Conservation (phyloP, 495 filamentous ascomycete genomes). For the Neurospora terricola region DNA sequence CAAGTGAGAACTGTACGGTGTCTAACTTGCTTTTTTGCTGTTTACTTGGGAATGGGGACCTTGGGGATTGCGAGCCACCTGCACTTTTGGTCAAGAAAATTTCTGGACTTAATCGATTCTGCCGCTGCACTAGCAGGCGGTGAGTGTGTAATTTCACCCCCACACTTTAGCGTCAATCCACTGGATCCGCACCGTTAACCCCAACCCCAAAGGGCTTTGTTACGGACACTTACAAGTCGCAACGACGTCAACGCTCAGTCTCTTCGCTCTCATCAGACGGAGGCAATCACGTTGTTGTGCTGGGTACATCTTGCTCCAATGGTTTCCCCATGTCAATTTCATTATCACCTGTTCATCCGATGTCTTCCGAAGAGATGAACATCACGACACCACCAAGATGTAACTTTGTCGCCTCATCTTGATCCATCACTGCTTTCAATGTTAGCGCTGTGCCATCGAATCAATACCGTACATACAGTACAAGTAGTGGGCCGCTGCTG, state of each 20-base stretch:
- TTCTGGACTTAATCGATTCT: constrained; percentile 11
- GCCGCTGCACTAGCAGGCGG: constrained; percentile 7
- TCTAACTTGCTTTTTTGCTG: background rate
- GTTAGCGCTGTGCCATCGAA: background rate
- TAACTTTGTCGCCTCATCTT: background rate
- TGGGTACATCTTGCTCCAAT: background rate
- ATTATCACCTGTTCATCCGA: background rate
- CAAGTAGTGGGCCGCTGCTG: background rate
- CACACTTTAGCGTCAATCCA: background rate
- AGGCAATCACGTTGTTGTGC: background rate
- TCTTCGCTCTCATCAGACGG: background rate
- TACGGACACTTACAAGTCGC: background rate
- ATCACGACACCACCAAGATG: background rate
- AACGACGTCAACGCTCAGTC: background rate
- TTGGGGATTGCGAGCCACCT: background rate
- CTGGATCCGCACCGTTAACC: background rate
- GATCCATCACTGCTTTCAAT: background rate
- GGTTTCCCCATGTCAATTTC: background rate
- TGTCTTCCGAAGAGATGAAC: background rate
- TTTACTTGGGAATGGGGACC: background rate
- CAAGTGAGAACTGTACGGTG: background rate
- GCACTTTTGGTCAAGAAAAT: constrained; percentile 10
- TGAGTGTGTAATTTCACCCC: background rate
- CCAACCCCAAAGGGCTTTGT: background rate
- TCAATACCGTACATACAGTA: background rate